These are phyloP conservation scores for Ophiostoma perfectum DNA, from an alignment of 2,329 filamentous ascomycete species.

Conservation along the genomic window DNA sequence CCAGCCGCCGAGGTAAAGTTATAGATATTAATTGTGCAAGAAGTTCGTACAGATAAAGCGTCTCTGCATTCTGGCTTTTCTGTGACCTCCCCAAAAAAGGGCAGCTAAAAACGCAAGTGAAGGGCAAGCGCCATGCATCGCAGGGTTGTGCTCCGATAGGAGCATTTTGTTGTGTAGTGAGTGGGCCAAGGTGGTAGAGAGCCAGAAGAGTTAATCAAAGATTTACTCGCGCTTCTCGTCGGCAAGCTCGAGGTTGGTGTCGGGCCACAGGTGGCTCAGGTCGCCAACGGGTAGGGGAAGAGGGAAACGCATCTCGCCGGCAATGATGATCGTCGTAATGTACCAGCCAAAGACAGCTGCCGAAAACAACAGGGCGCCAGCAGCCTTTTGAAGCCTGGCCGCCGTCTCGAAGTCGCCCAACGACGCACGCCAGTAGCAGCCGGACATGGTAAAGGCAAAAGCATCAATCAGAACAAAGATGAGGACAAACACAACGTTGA, in stretches of 20 bases:
- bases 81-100: background rate
- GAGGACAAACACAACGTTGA: constrained; percentile 45
- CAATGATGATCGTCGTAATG: constrained; percentile 50
- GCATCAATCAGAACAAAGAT: constrained; percentile 46
- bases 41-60: background rate
- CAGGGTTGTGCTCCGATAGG: background rate
- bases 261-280: constrained; percentile 45
- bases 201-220: background rate
- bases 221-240: constrained; percentile 20
- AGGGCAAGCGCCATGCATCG: background rate
- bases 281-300: constrained; percentile 47
- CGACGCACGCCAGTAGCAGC: constrained; percentile 45
- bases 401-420: constrained; percentile 41
- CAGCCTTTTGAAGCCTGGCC: constrained; percentile 40
- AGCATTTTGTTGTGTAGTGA: background rate
- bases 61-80: background rate
- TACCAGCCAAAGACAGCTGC: constrained; percentile 47
- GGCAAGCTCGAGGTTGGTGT: constrained; percentile 32
- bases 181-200: background rate
- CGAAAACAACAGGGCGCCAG: constrained; percentile 41
- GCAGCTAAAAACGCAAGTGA: background rate
- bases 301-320: constrained; percentile 47
- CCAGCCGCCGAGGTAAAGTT: background rate
- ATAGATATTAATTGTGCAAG: background rate
- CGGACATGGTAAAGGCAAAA: constrained; percentile 42